A percentile compares a stretch with the other conserved stretches of the same genome.
phyloP scores from a whole-genome alignment of 805 yeast species.

The Hanseniaspora vineae region DNA sequence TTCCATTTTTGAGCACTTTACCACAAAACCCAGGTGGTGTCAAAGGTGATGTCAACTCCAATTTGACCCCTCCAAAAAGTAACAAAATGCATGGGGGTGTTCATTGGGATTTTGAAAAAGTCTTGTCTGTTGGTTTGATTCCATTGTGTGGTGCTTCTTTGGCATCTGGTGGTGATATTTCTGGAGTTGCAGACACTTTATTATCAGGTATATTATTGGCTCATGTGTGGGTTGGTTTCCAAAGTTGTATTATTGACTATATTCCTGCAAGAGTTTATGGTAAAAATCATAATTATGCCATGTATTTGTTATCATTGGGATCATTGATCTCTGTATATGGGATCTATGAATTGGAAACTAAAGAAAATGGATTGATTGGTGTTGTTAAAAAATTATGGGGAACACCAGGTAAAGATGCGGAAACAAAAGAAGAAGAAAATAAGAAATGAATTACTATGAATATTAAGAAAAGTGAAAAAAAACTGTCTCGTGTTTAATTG shows the following conservation, averaged over 20 bases:
- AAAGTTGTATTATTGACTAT: constrained; percentile 86
- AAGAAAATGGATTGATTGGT: constrained; percentile 65
- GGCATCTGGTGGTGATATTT: constrained; percentile 49
- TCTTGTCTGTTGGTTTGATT: constrained; percentile 53
- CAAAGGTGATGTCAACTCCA: constrained; percentile 89
- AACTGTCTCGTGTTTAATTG: no score
- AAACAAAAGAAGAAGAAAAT: not conserved
- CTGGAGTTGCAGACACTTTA: constrained; percentile 60
- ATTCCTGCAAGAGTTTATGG: constrained; percentile 83
- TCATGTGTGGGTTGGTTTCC: constrained; percentile 79
- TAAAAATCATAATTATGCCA: constrained; percentile 53
- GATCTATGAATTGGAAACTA: constrained; percentile 67
- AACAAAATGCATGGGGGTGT: constrained; percentile 64
- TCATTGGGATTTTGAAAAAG: constrained; percentile 89
- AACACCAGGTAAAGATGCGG: constrained; percentile 8
- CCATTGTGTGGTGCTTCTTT: constrained; percentile 73
- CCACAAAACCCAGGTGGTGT: constrained; percentile 85
- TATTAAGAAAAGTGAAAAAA: no score
- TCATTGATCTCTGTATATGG: constrained; percentile 64
- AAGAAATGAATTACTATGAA: no score
- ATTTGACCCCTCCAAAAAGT: constrained; percentile 53
- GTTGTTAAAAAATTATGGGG: constrained; percentile 52
- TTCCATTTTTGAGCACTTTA: constrained; percentile 41
- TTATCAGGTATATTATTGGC: constrained; percentile 53
- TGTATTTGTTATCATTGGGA: constrained; percentile 58